These are phyloP conservation scores for Umbelopsis sp. DNA, from an alignment of 192 early-diverging fungal species.

Conservation along the genomic window DNA sequence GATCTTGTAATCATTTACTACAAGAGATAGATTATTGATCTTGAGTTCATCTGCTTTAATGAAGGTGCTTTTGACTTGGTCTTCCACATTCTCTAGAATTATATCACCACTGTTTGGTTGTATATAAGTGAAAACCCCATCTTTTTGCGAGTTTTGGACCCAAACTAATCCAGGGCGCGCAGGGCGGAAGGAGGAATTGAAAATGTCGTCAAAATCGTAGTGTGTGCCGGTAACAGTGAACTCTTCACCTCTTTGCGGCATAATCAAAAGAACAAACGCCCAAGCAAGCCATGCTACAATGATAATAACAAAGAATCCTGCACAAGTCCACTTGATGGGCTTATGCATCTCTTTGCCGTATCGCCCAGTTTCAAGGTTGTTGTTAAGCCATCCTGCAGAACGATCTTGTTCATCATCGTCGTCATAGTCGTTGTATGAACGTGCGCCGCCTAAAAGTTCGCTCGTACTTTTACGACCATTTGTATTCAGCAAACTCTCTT, in stretches of 20 bases:
- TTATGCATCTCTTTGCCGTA: neutral
- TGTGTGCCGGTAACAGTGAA: neutral
- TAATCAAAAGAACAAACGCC: slow-evolving; percentile 24
- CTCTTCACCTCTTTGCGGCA: slow-evolving; percentile 1
- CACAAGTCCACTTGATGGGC: slow-evolving; percentile 25
- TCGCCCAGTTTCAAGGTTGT: neutral
- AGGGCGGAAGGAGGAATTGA: slow-evolving; percentile 23
- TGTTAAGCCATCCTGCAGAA: neutral
- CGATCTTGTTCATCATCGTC: slow-evolving; percentile 1
- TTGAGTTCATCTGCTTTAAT: slow-evolving; percentile 32
- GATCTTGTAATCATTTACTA: slow-evolving; percentile 42
- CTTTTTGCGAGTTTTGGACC: slow-evolving; percentile 27
- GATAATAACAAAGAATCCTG: slow-evolving; percentile 27
- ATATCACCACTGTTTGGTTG: slow-evolving; percentile 34
- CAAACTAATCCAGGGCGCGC: slow-evolving; percentile 29
- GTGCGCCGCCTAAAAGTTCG: neutral
- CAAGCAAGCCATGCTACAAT: slow-evolving; percentile 27
- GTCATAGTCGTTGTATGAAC: neutral
- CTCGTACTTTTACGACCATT: slow-evolving; percentile 10
- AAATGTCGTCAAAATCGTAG: slow-evolving; percentile 29
- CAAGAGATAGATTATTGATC: slow-evolving; percentile 8
- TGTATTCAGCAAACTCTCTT: neutral
- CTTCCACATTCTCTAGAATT: slow-evolving; percentile 33
- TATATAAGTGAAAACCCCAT: slow-evolving; percentile 38
- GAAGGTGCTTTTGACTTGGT: slow-evolving; percentile 26